Base-by-base conservation (phyloP, 164 flowering plant genomes). In the Aristolochia californica region DNA sequence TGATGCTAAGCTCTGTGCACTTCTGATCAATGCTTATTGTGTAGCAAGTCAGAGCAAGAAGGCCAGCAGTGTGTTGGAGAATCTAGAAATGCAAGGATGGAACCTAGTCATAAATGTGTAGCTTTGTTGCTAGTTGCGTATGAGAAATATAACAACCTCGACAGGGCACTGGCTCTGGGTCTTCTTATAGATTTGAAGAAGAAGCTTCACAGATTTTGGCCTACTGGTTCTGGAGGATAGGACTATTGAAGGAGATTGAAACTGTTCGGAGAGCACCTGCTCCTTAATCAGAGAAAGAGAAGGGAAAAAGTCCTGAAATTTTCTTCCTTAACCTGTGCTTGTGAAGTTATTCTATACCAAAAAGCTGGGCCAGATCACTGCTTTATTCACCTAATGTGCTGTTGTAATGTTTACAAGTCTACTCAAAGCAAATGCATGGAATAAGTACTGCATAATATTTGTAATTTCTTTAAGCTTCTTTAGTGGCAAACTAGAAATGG, bases 1-100 rank as follows among this genome's bases (percentile, higher is more conserved):
- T 43, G 96, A 88, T 70, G 85, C 24, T 2, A 83, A 56, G 70
- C 27, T 83, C 0, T 82, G 88, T 66, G 91, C 76, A 10, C 94
- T 93, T 38, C 82, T 93, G 43, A 82, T 93, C 60, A 93, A 88
- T 73, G 95, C 95, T 5, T 89, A 87, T 62, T 62, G 50, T 25
- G 70, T 63, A 48, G 78, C 83, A 0, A 90, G 97, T 48, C 77
- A 78, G 45, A 77, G 71, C 52, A 64, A 70, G 44, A 71, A 77
- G 45, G 98, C 84, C 11, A 73, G 65, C 2, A 47, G 69, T 44
- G 89, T 83, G 17, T 82, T 93, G 66, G 85, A 87, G 43, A 93
- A 85, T 63, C 70, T 87, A 78, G 78, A 57, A 68, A 54, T 43
- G 85, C 79, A 25, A 89, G 89, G 25, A 61, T 93, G 48, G 70